phyloP scores from a whole-genome alignment of 73 alveolate genomes.

The Diophrys sp. region DNA sequence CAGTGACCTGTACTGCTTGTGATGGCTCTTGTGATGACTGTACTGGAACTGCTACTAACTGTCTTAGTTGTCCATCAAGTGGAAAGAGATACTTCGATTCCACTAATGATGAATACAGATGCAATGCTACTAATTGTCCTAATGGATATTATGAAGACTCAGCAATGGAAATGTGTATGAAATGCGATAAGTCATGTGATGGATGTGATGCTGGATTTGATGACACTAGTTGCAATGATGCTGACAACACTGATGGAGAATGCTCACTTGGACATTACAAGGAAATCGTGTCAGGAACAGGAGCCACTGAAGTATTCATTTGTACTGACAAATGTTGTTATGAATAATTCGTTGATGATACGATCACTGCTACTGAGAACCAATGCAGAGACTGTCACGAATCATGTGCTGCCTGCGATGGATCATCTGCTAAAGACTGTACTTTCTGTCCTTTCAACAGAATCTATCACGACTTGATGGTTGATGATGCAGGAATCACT shows the following conservation, averaged over 20 bases:
- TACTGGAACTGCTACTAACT: not conserved
- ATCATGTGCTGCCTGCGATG: not conserved
- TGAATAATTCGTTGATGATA: not conserved
- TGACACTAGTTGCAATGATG: too few relatives aligned
- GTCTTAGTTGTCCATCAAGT: not conserved
- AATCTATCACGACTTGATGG: not conserved
- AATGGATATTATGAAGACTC: not conserved
- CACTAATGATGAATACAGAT: not conserved
- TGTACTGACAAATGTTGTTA: not conserved
- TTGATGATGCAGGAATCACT: not conserved
- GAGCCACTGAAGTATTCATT: not conserved
- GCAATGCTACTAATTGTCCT: not conserved
- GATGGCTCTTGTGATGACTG: not conserved
- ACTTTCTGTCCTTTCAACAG: constrained; percentile 1
- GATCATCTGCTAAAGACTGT: not conserved
- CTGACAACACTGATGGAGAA: not conserved
- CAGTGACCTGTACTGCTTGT: not conserved
- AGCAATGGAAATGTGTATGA: not conserved
- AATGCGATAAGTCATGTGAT: not conserved
- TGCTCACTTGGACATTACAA: too few relatives aligned
- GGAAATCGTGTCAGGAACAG: not conserved
- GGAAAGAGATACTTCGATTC: not conserved
- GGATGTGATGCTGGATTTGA: too few relatives aligned
- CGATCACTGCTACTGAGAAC: not conserved
- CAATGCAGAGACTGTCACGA: not conserved